Conservation (phyloP, 352 stramenopile genomes). For the Pythium sp. region DNA sequence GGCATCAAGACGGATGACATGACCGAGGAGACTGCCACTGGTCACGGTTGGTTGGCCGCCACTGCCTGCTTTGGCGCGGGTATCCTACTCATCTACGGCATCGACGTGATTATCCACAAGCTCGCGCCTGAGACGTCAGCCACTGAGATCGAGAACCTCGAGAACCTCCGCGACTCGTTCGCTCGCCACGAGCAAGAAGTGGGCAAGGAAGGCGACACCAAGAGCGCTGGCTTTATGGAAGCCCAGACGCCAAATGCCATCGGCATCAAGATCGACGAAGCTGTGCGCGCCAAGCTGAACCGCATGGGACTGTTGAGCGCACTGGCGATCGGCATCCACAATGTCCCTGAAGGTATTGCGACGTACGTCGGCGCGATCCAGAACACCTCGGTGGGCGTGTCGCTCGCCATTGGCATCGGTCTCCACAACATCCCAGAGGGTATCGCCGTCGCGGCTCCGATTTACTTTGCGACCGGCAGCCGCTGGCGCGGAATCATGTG, state of each 20-base stretch:
- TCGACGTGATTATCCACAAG: conserved; percentile 47
- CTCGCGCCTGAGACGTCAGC: conserved; percentile 29
- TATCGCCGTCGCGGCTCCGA: conserved; percentile 92
- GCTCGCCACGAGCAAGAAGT: conserved; percentile 18
- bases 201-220: background rate
- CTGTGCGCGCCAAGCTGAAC: conserved; percentile 52
- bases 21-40: conserved; percentile 20
- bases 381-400: conserved; percentile 87
- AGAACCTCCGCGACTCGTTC: conserved; percentile 33
- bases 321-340: conserved; percentile 93
- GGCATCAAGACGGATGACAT: conserved; percentile 32
- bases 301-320: conserved; percentile 91
- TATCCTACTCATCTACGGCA: conserved; percentile 55
- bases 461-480: conserved; percentile 96
- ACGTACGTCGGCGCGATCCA: conserved; percentile 91
- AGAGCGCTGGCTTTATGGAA: conserved; percentile 27
- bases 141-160: conserved; percentile 28
- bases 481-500: conserved; percentile 94
- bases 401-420: conserved; percentile 93
- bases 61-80: conserved; percentile 87
- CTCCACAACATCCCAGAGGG: conserved; percentile 98
- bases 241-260: conserved; percentile 22
- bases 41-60: conserved; percentile 68
- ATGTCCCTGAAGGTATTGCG: conserved; percentile 95
- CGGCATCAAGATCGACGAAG: conserved; percentile 41